phyloP scores from a whole-genome alignment of 78 protist genomes.

The Dictyostelium capitatum region DNA sequence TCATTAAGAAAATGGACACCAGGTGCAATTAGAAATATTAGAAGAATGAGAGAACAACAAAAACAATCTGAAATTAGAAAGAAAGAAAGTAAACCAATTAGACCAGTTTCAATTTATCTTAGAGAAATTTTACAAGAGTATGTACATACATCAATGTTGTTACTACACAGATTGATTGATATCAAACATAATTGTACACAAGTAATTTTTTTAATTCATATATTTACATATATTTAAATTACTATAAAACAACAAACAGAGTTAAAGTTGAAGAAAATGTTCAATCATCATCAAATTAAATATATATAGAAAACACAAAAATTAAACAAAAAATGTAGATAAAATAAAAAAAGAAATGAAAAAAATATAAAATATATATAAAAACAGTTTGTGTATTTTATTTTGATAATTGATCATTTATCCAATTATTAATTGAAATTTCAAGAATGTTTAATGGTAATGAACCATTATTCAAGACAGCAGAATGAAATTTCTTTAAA shows the following conservation, averaged over 20 bases:
- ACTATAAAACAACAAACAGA: no score
- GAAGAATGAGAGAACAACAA: slow-evolving; percentile 63
- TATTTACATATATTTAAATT: no score
- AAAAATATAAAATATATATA: no score
- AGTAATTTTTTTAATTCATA: no score
- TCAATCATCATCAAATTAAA: no score
- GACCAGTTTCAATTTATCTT: slow-evolving; percentile 62
- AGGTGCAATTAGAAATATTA: slow-evolving; percentile 60
- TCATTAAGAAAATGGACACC: slow-evolving; percentile 30
- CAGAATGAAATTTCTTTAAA: slow-evolving; percentile 58
- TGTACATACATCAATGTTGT: not conserved
- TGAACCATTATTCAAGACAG: slow-evolving; percentile 49
- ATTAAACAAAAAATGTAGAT: no score
- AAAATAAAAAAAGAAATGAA: no score
- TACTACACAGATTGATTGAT: no score
- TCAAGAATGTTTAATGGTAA: slow-evolving; percentile 63
- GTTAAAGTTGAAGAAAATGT: no score
- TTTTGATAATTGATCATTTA: slow-evolving; percentile 4
- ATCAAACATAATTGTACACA: no score
- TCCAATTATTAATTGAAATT: slow-evolving; percentile 40
- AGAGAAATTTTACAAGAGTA: slow-evolving; percentile 26
- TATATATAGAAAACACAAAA: no score
- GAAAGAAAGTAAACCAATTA: slow-evolving; percentile 27
- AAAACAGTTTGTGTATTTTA: no score
- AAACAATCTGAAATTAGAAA: slow-evolving; percentile 59